Conservation (phyloP, 2,329 filamentous ascomycete genomes). For the Cladosporium colombiae region DNA sequence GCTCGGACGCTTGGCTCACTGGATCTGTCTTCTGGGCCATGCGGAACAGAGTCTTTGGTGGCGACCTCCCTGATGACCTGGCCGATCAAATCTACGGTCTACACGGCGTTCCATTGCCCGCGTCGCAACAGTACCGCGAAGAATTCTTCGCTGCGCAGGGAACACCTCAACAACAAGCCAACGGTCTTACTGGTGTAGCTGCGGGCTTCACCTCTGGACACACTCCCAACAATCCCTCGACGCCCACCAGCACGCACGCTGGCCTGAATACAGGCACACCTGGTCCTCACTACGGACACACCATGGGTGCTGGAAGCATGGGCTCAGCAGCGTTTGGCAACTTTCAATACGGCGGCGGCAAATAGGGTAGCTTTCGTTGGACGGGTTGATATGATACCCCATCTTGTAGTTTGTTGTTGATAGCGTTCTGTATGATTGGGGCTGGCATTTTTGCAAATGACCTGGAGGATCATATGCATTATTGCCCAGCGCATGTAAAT, state of each 20-base stretch:
- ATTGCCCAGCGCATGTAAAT: constrained; percentile 7
- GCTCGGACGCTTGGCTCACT: constrained; percentile 89
- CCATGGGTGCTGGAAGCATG: constrained; percentile 59
- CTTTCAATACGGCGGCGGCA: constrained; percentile 50
- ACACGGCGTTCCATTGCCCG: constrained; percentile 59
- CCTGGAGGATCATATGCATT: neutral
- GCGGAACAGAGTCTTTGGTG: constrained; percentile 82
- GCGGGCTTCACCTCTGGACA: constrained; percentile 41
- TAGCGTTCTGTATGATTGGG: constrained; percentile 13
- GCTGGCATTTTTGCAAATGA: neutral
- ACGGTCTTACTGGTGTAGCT: constrained; percentile 28
- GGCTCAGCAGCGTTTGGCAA: constrained; percentile 70
- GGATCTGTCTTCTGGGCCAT: constrained; percentile 95
- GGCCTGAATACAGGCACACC: constrained; percentile 40
- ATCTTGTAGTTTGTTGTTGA: constrained; percentile 9
- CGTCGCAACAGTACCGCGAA: constrained; percentile 55
- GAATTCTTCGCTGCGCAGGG: constrained; percentile 47
- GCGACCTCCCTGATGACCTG: constrained; percentile 72
- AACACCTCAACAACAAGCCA: constrained; percentile 35
- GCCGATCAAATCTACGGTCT: constrained; percentile 95
- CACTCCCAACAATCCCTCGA: constrained; percentile 60
- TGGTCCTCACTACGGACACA: constrained; percentile 20
- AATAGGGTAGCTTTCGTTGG: constrained; percentile 17
- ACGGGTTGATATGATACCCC: constrained; percentile 18
- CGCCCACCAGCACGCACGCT: constrained; percentile 61